Conservation (phyloP, 306 rosid species). For the Prosopis cineraria region DNA sequence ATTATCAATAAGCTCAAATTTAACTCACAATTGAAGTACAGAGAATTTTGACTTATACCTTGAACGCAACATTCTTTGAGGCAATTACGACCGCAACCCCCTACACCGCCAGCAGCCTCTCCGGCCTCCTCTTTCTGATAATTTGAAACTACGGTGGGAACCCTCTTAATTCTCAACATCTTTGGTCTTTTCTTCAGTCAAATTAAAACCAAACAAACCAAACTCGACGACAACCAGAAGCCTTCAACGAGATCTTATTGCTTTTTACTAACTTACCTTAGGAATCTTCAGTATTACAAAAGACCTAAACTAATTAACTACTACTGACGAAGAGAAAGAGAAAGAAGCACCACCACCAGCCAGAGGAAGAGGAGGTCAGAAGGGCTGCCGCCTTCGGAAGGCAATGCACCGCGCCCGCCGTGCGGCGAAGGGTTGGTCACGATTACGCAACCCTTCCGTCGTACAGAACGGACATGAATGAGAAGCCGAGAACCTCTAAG, state of each 20-base stretch:
- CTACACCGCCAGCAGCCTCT: constrained; percentile 51
- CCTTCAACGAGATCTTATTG: constrained; percentile 24
- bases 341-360: constrained; percentile 95
- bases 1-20: not conserved
- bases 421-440: constrained; percentile 96
- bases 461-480: constrained; percentile 80
- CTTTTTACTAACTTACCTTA: not conserved
- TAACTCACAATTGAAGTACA: not conserved
- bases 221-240: not conserved
- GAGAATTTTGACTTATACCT: constrained; percentile 50
- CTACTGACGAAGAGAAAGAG: not conserved
- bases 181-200: not conserved
- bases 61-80: constrained; percentile 77
- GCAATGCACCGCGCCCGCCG: constrained; percentile 99
- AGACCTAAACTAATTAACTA: constrained; percentile 24
- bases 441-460: constrained; percentile 79
- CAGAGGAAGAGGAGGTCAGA: constrained; percentile 97
- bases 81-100: constrained; percentile 90
- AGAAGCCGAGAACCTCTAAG: constrained; percentile 61
- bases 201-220: constrained; percentile 11
- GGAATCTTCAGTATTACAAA: not conserved
- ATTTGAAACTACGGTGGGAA: constrained; percentile 91
- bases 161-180: constrained; percentile 93
- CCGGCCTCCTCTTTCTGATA: constrained; percentile 79
- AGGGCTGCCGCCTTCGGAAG: constrained; percentile 98